Evolutionary conservation across 805 yeast genomes (phyloP).

Genomic region (Kregervanrija fluxuum): DNA sequence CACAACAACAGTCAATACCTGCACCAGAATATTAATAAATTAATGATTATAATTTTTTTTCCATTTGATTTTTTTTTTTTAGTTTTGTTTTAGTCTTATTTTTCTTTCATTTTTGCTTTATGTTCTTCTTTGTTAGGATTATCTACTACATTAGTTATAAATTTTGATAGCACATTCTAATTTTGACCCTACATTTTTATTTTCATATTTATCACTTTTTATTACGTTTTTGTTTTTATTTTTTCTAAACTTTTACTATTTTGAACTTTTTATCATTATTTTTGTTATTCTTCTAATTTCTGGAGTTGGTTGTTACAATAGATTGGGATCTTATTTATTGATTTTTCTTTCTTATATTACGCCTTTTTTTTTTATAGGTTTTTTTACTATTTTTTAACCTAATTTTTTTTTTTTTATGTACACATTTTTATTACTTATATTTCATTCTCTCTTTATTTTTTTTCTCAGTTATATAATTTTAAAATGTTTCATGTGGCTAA

Average conservation of each 20-base stretch:
- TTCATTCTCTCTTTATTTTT: no score
- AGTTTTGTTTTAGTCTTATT: slow-evolving; percentile 7
- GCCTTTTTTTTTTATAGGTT: neutral
- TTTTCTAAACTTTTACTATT: neutral
- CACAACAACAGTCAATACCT: slow-evolving; percentile 5
- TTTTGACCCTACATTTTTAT: slow-evolving; percentile 7
- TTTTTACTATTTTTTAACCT: neutral
- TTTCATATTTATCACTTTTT: neutral
- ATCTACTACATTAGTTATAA: slow-evolving; percentile 7
- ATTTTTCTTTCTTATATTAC: neutral
- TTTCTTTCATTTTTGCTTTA: slow-evolving; percentile 10
- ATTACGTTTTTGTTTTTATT: slow-evolving; percentile 1
- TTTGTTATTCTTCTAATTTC: neutral
- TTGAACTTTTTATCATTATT: neutral
- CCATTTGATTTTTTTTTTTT: slow-evolving; percentile 8
- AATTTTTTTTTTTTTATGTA: neutral
- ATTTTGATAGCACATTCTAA: slow-evolving; percentile 1
- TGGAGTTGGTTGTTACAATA: no score
- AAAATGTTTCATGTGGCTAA: no score
- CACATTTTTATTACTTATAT: neutral
- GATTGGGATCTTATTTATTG: neutral
- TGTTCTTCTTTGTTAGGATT: slow-evolving; percentile 11
- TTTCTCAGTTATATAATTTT: no score
- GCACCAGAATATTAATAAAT: slow-evolving; percentile 6
- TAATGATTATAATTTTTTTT: slow-evolving; percentile 7